phyloP scores from a whole-genome alignment of 495 filamentous ascomycete genomes.

The Neurospora sp. region DNA sequence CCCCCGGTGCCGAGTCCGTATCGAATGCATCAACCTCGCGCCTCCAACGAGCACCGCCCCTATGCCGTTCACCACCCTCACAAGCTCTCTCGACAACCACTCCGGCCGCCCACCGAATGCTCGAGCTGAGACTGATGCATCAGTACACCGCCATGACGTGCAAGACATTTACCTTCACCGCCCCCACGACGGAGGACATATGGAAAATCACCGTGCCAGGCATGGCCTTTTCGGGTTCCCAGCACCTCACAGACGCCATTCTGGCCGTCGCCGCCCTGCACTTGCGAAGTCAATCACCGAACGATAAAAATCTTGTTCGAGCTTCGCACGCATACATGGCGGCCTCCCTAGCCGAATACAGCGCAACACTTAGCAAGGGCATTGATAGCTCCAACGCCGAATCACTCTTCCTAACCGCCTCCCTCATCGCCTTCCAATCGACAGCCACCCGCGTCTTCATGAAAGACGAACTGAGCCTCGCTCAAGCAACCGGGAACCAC shows the following conservation, averaged over 20 bases:
- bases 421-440: slow-evolving; percentile 48
- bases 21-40: slow-evolving; percentile 22
- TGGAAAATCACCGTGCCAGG: slow-evolving; percentile 46
- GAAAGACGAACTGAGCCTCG: slow-evolving; percentile 27
- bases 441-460: slow-evolving; percentile 44
- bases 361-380: slow-evolving; percentile 35
- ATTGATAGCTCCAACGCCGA: slow-evolving; percentile 44
- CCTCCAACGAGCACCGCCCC: slow-evolving; percentile 23
- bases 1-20: slow-evolving; percentile 13
- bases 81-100: slow-evolving; percentile 25
- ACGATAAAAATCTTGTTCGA: slow-evolving; percentile 41
- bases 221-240: slow-evolving; percentile 41
- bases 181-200: slow-evolving; percentile 36
- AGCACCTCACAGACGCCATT: slow-evolving; percentile 45
- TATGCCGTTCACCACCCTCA: slow-evolving; percentile 30
- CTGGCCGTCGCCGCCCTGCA: slow-evolving; percentile 48
- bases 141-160: slow-evolving; percentile 45
- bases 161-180: slow-evolving; percentile 40
- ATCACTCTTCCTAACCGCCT: slow-evolving; percentile 42
- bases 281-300: slow-evolving; percentile 35
- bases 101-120: slow-evolving; percentile 30
- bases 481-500: slow-evolving; percentile 1
- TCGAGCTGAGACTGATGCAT: slow-evolving; percentile 46
- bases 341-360: slow-evolving; percentile 44
- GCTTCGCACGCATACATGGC: slow-evolving; percentile 50